phyloP scores from a whole-genome alignment of 306 rosid species.

The Abrus precatorius region DNA sequence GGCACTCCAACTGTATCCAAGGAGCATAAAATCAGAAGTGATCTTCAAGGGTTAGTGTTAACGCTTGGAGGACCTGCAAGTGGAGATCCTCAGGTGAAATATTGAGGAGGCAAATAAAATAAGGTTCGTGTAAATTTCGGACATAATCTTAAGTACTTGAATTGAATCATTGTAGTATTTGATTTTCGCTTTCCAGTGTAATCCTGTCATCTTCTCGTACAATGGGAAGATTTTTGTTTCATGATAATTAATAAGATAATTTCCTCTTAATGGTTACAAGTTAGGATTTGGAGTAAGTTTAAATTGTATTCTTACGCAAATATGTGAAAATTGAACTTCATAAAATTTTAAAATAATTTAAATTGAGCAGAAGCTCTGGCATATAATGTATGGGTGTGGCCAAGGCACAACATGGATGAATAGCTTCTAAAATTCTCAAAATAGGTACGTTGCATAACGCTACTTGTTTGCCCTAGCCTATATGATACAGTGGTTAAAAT shows the following conservation, averaged over 20 bases:
- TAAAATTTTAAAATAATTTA: background rate
- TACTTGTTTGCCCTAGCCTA: background rate
- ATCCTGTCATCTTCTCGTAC: background rate
- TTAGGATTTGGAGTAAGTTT: too few species aligned
- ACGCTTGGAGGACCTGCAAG: constrained; percentile 84
- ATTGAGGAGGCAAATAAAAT: constrained; percentile 18
- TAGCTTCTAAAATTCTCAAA: background rate
- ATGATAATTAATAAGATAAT: background rate
- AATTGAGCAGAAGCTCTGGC: background rate
- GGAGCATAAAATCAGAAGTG: constrained; percentile 64
- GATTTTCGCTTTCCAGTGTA: background rate
- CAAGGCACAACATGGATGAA: background rate
- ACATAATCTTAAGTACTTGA: background rate
- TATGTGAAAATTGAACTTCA: background rate
- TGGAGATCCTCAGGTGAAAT: constrained; percentile 47
- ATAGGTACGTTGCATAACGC: background rate
- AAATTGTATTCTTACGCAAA: too few species aligned
- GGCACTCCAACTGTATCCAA: constrained; percentile 37
- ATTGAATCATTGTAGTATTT: background rate
- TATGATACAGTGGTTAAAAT: background rate
- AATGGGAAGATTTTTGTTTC: constrained; percentile 17
- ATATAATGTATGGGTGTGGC: constrained; percentile 2
- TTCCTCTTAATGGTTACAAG: too few species aligned
- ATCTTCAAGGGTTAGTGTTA: constrained; percentile 71
- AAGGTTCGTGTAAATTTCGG: constrained; percentile 48